Conservation (phyloP, 2,329 filamentous ascomycete genomes). For the Pseudogymnoascus sp. region DNA sequence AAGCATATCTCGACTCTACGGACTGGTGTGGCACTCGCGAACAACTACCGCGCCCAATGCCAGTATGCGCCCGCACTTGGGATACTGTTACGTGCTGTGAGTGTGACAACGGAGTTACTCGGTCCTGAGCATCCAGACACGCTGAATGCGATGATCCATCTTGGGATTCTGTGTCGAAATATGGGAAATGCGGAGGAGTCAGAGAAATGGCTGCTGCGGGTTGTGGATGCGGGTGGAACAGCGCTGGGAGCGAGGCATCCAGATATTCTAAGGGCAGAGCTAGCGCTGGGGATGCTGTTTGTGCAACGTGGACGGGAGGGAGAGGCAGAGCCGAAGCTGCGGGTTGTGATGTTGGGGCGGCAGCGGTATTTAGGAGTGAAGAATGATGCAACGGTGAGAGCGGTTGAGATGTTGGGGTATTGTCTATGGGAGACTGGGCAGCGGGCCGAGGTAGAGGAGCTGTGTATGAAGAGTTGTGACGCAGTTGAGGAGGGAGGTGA, state of each 20-base stretch:
- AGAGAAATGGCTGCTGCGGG: neutral
- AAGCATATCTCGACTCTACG: conserved; percentile 11
- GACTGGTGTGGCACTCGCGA: conserved; percentile 15
- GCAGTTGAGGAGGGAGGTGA: neutral
- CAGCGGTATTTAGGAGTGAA: neutral
- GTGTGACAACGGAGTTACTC: conserved; percentile 3
- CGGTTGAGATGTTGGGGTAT: neutral
- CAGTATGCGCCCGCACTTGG: conserved; percentile 20
- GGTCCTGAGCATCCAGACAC: conserved; percentile 12
- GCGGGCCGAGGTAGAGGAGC: neutral
- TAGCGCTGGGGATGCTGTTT: neutral
- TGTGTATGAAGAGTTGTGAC: neutral
- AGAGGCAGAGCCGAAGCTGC: neutral
- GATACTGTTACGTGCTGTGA: conserved; percentile 14
- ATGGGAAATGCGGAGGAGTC: conserved; percentile 10
- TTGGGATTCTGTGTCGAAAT: conserved; percentile 1
- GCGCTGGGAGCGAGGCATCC: neutral
- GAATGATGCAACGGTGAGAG: neutral
- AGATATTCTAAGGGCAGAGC: neutral
- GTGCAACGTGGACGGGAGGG: neutral
- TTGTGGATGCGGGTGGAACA: neutral
- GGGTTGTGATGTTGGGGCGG: neutral
- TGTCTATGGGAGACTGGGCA: neutral
- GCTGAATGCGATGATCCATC: conserved; percentile 10
- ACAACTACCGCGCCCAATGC: conserved; percentile 13